A percentile compares a stretch with the other conserved stretches of the same genome.
These are phyloP conservation scores for Fusarium dimerum DNA, from an alignment of 2,329 filamentous ascomycete genomes.

Conservation along the genomic window DNA sequence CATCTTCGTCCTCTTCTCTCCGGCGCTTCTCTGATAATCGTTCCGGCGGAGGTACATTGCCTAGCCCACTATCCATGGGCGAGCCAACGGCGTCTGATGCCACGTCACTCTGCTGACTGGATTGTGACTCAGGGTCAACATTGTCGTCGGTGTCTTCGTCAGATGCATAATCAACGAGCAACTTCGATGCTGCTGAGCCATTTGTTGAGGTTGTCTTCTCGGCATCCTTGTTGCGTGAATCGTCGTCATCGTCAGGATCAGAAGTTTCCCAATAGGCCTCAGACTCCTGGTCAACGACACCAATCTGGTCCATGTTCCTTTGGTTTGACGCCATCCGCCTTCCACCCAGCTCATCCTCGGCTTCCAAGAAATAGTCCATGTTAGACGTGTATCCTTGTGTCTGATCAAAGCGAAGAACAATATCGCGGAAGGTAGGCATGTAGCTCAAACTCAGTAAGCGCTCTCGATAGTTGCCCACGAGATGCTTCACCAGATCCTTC, in stretches of 20 bases:
- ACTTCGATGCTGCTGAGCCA: conserved; percentile 64
- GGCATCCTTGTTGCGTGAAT: conserved; percentile 38
- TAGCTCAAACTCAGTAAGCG: conserved; percentile 75
- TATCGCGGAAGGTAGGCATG: conserved; percentile 78
- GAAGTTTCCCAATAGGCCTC: conserved; percentile 94
- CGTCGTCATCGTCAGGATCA: conserved; percentile 79
- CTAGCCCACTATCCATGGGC: conserved; percentile 24
- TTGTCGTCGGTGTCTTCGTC: conserved; percentile 71
- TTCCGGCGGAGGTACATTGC: conserved; percentile 64
- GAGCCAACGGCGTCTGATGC: conserved; percentile 37
- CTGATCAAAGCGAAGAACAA: conserved; percentile 79
- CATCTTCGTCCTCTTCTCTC: conserved; percentile 86
- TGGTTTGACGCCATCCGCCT: conserved; percentile 42
- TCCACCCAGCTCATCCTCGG: conserved; percentile 58
- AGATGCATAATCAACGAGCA: conserved; percentile 88
- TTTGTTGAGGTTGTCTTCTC: conserved; percentile 51
- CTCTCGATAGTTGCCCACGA: conserved; percentile 83
- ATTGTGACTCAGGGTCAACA: conserved; percentile 57
- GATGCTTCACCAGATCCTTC: conserved; percentile 78
- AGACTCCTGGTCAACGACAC: conserved; percentile 71
- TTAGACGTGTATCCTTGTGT: conserved; percentile 67
- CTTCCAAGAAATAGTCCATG: conserved; percentile 72
- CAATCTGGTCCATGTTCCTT: conserved; percentile 71
- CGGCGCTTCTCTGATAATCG: conserved; percentile 85
- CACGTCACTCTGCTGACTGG: conserved; percentile 30